Evolutionary conservation across 2,329 filamentous ascomycete species (phyloP), one percentile per base, ranked within the genome.

Genomic region (Teratosphaeria viscida): DNA sequence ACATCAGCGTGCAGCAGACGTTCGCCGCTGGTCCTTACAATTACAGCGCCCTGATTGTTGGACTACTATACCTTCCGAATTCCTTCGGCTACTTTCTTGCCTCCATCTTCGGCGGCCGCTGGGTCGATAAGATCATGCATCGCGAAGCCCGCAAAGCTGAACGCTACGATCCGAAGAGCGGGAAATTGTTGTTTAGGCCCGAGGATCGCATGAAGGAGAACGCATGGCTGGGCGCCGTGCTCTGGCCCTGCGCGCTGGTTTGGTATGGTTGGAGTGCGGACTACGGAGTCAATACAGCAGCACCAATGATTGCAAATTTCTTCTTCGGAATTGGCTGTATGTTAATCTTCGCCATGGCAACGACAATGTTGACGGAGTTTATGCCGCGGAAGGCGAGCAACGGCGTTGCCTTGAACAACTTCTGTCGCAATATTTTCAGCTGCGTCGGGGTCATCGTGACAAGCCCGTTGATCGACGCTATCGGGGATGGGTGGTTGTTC

Each of bases 181-280:
- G 88, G 14, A 81, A 80, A 60, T 76, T 90, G 23, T 75, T 89
- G 10, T 87, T 84, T 68, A 77, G 84, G 2, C 90, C 90, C 0
- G 90, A 94, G 73, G 90, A 95, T 71, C 82, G 90, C 12, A 89
- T 94, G 83, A 80, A 85, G 52, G 87, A 92, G 70, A 94, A 95
- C 69, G 87, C 87, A 2, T 92, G 86, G 86, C 73, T 92, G 0
- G 87, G 86, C 2, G 85, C 85, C 0, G 77, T 84, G 3, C 65
- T 92, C 54, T 92, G 88, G 66, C 90, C 90, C 0, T 78, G 79
- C 0, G 85, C 85, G 0, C 72, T 94, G 61, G 77, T 94, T 32
- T 85, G 85, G 77, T 94, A 89, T 69, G 90, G 90, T 3, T 95
- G 90, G 89, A 82, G 84, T 0, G 80, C 82, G 0, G 75, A 85